These are phyloP conservation scores for Aspergillus awamori DNA, from an alignment of 2,329 filamentous ascomycete genomes.

Conservation along the genomic window DNA sequence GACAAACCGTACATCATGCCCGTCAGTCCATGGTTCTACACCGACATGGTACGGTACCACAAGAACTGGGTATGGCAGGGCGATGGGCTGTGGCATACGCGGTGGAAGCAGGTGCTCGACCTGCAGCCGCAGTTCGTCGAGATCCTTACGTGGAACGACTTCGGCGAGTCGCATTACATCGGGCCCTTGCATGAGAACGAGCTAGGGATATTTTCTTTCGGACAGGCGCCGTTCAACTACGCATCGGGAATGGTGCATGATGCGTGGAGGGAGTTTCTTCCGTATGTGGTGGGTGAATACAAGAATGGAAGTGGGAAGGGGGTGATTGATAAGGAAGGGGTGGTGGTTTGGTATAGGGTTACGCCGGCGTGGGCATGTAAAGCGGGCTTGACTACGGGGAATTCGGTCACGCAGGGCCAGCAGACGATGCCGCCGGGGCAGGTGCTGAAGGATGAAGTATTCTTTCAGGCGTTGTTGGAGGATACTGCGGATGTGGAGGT, in stretches of 20 bases:
- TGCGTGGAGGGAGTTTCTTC: slow-evolving; percentile 36
- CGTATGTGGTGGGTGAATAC: slow-evolving; percentile 41
- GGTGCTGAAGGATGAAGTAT: slow-evolving; percentile 27
- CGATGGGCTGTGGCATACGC: slow-evolving; percentile 62
- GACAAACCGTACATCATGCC: slow-evolving; percentile 56
- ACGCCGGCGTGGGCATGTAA: slow-evolving; percentile 24
- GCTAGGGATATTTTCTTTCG: slow-evolving; percentile 39
- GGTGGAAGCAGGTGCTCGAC: slow-evolving; percentile 59
- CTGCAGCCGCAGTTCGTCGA: slow-evolving; percentile 57
- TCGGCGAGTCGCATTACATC: slow-evolving; percentile 64
- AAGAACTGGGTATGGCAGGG: slow-evolving; percentile 68
- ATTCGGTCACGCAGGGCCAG: slow-evolving; percentile 32
- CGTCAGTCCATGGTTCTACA: slow-evolving; percentile 61
- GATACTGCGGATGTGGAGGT: slow-evolving; percentile 34
- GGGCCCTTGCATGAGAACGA: slow-evolving; percentile 51
- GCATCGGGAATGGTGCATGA: slow-evolving; percentile 34
- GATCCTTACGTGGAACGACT: slow-evolving; percentile 65
- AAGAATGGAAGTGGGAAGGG: slow-evolving; percentile 31
- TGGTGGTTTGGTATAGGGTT: slow-evolving; percentile 35
- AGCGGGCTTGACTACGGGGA: slow-evolving; percentile 31
- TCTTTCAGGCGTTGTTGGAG: slow-evolving; percentile 40
- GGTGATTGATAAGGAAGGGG: slow-evolving; percentile 29
- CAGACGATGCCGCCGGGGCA: slow-evolving; percentile 22
- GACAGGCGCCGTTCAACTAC: slow-evolving; percentile 45
- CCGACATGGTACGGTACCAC: slow-evolving; percentile 57